These are phyloP conservation scores for Botrytis fragariae DNA, from an alignment of 2,329 filamentous ascomycete species.

Conservation along the genomic window DNA sequence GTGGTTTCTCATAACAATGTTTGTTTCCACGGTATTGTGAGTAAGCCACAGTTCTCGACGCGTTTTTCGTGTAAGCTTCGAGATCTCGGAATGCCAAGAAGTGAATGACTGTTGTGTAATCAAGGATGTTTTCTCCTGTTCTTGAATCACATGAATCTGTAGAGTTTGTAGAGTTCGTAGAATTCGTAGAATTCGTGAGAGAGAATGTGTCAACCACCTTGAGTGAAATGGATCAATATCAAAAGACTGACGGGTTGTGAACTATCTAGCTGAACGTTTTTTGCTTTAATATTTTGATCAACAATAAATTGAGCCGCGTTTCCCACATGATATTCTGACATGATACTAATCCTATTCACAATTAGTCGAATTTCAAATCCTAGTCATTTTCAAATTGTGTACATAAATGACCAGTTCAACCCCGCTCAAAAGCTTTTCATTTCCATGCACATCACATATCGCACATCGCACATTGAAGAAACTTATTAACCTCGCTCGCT, in stretches of 20 bases:
- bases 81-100: neutral
- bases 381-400: neutral
- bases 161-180: neutral
- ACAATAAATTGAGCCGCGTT: conserved; percentile 2
- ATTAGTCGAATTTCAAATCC: neutral
- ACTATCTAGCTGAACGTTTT: neutral
- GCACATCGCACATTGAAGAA: neutral
- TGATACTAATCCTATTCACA: neutral
- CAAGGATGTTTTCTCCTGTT: too few relatives aligned
- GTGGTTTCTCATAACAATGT: neutral
- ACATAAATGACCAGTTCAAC: conserved; percentile 4
- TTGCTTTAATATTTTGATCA: neutral
- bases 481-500: neutral
- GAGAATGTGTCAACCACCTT: neutral
- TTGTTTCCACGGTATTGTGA: neutral
- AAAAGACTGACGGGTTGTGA: neutral
- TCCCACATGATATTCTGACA: neutral
- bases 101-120: neutral
- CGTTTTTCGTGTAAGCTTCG: neutral
- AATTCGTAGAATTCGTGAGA: neutral
- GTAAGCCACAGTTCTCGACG: neutral
- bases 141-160: neutral
- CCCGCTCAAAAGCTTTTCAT: neutral
- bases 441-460: neutral
- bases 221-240: neutral